Evolutionary conservation across 768 basidiomycete species (phyloP), one percentile per base, ranked within the genome.

Genomic region (Pleurotus djamor): DNA sequence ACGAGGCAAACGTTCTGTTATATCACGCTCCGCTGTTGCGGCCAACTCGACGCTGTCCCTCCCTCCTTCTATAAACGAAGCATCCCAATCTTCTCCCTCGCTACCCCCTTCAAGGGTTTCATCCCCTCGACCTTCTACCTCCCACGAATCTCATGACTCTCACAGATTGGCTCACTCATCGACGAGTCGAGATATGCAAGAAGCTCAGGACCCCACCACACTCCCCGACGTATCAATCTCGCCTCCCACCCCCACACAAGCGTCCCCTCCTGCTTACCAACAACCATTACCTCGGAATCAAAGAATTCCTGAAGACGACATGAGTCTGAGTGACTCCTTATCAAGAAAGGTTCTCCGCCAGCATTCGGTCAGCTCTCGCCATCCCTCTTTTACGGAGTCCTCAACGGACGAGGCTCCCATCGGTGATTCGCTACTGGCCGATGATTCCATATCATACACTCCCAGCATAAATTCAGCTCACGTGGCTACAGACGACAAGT

Each of bases 401-500:
- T 50, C 17, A 17, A 34, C n/a, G 10, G 54, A 21, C 9, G n/a
- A 33, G 10, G 54, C n/a, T 43, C 21, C 52, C 28, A 28, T 41
- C 17, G 52, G 54, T 17, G 41, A n/a, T 10, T 33, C n/a, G 12
- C 9, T 44, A 14, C 7, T 56, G 14, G 54, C 37, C 9, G 54
- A 56, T 32, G 21, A 41, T n/a, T 43, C 54, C 21, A 21, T 56
- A 34, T 66, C 67, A 16, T 76, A 77, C 54, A 36, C 64, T 13
- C 65, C 70, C 13, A 65, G 70, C 12, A 38, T 68, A 21, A 72
- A 72, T 51, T 72, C 72, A 14, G 86, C 82, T n/a, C 86, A 88
- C 66, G 74, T 88, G 49, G 86, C 87, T 14, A 86, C 79, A 1
- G 87, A 88, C 66, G 87, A 88, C 69, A 88, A 88, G 66, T 66